phyloP scores from a whole-genome alignment of 768 basidiomycete genomes.

The Coprinopsis cinerea region DNA sequence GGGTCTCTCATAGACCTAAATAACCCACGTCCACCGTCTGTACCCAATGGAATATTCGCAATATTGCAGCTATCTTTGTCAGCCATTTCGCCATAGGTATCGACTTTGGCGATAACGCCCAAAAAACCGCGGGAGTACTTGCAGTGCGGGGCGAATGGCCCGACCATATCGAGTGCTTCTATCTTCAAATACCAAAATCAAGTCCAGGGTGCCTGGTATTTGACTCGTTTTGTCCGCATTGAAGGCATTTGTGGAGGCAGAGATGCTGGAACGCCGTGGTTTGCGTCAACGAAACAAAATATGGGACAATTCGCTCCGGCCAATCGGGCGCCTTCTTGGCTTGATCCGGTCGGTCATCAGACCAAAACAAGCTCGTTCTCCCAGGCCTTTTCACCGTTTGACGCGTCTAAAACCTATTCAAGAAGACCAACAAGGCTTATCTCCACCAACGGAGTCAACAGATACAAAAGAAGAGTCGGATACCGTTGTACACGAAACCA shows the following conservation, averaged over 20 bases:
- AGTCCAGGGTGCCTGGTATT: not conserved
- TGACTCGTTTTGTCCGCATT: not conserved
- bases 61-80: slow-evolving; percentile 11
- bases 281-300: not conserved
- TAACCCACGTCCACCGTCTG: not conserved
- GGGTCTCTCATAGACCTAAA: too few relatives aligned
- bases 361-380: not conserved
- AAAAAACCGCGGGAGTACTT: slow-evolving; percentile 3
- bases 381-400: too few relatives aligned
- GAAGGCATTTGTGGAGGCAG: not conserved
- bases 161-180: not conserved
- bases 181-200: not conserved
- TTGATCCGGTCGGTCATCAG: not conserved
- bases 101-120: slow-evolving; percentile 5
- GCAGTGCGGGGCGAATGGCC: not conserved
- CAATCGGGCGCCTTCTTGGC: not conserved
- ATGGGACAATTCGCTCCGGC: not conserved
- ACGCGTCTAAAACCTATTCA: too few relatives aligned
- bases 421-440: too few relatives aligned
- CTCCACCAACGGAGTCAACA: too few relatives aligned
- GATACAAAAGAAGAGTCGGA: too few relatives aligned
- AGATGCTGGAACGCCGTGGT: slow-evolving; percentile 1
- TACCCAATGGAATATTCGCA: slow-evolving; percentile 5
- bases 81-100: slow-evolving; percentile 9
- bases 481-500: too few relatives aligned